phyloP scores from a whole-genome alignment of 1,284 basidiomycete genomes.

The Ustilago esculenta region DNA sequence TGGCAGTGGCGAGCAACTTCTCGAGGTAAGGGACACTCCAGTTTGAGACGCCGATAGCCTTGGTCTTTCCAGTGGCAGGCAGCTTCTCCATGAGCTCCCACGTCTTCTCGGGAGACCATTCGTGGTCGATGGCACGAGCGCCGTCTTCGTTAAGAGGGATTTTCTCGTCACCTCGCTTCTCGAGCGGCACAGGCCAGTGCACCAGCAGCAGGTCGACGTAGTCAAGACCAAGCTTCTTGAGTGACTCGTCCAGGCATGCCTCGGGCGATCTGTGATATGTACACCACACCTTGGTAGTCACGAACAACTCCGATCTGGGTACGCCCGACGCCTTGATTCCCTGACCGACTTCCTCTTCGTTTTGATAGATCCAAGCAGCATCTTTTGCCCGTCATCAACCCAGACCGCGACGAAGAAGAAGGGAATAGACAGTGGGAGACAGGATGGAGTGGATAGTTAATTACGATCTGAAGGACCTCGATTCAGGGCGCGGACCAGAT shows the following conservation, averaged over 20 bases:
- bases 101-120: slow-evolving; percentile 77
- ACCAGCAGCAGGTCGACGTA: slow-evolving; percentile 78
- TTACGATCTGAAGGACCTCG: too few relatives aligned
- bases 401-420: too few relatives aligned
- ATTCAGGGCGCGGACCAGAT: too few relatives aligned
- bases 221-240: slow-evolving; percentile 77
- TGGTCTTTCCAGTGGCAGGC: slow-evolving; percentile 76
- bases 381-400: too few relatives aligned
- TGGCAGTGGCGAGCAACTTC: slow-evolving; percentile 71
- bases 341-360: slow-evolving; percentile 84
- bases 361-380: slow-evolving; percentile 67
- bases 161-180: slow-evolving; percentile 75
- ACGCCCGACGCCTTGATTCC: slow-evolving; percentile 79
- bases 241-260: slow-evolving; percentile 76
- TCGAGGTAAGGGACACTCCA: slow-evolving; percentile 55
- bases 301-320: slow-evolving; percentile 80
- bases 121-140: slow-evolving; percentile 73
- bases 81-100: slow-evolving; percentile 85
- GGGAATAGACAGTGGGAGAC: too few relatives aligned
- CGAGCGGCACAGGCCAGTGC: slow-evolving; percentile 71
- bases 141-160: slow-evolving; percentile 74
- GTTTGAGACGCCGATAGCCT: slow-evolving; percentile 76
- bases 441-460: too few relatives aligned
- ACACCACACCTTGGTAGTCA: slow-evolving; percentile 82
- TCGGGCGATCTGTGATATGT: slow-evolving; percentile 68